Evolutionary conservation across 2,329 filamentous ascomycete genomes (phyloP), one percentile per base, ranked within the genome.

Genomic region (Xylariaceae sp.): DNA sequence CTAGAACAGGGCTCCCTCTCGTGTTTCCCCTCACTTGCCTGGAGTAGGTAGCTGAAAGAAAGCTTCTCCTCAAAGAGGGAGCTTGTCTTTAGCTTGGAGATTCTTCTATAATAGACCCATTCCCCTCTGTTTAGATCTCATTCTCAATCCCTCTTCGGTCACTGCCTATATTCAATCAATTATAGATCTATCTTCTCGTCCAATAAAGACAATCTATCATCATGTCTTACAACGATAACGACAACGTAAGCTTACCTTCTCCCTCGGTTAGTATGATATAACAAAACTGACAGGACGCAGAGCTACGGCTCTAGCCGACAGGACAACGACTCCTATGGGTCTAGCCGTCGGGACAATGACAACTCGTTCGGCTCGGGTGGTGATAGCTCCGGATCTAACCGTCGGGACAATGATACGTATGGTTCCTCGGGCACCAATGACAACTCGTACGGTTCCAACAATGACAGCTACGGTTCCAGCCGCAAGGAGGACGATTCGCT

Each of bases 191-290:
- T 24, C 3, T 8, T 39, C 37, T 46, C 17, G 14, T 23, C 17
- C 3, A 57, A 31, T 24, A 33, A 51, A 34, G 17, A 37, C 3
- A 21, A 39, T 28, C 33, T 6, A 45, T 58, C 63, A 69, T 31
- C 19, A 72, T 82, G 79, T 82, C 79, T 76, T 80, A 77, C 75
- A 71, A 74, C 45, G 33, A 74, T 61, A 74, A 78, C 74, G 72
- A 74, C 62, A 66, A 72, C 69, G 73, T 73, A 62, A 70, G 71
- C 28, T 19, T 28, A 21, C 11, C 28, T 11, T 2, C n/a, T 6
- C n/a, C 21, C 16, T 41, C 2, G 8, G 9, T 8, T 43, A 31
- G 23, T 14, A 31, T 51, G 14, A 6, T n/a, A 26, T 24, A 14
- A 17, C 28, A 21, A 48, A 7, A 31, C 52, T 56, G 28, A 61